These are phyloP conservation scores for Quercus phellos DNA, from an alignment of 331 rosid genomes.

Conservation along the genomic window DNA sequence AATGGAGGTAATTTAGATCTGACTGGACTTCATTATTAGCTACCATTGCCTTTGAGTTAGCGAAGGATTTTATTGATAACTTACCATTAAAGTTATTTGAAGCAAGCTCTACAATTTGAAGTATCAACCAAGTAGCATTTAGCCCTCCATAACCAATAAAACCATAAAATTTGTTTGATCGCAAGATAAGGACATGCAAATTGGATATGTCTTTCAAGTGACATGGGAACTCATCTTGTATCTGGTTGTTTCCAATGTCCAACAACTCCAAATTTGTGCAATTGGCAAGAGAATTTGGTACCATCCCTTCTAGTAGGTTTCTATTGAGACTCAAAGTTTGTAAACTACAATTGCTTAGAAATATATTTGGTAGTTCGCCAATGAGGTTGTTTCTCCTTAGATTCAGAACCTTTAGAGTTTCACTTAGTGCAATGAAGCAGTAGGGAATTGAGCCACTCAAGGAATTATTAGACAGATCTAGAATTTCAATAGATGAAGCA, in stretches of 20 bases:
- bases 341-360: conserved; percentile 15
- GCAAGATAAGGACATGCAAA: too few relatives aligned
- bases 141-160: too few relatives aligned
- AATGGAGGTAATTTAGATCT: too few relatives aligned
- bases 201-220: background rate
- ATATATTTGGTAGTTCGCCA: conserved; percentile 1
- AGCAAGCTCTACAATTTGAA: conserved; percentile 36
- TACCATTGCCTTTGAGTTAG: conserved; percentile 20
- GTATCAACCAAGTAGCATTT: background rate
- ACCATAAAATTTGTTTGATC: too few relatives aligned
- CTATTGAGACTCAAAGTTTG: conserved; percentile 10
- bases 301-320: conserved; percentile 14
- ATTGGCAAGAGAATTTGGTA: conserved; percentile 20
- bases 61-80: background rate
- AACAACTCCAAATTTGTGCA: background rate
- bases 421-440: conserved; percentile 6
- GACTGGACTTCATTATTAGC: background rate
- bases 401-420: background rate
- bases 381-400: conserved; percentile 17
- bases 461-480: conserved; percentile 18
- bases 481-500: background rate
- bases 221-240: background rate
- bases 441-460: conserved; percentile 6
- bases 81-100: conserved; percentile 22
- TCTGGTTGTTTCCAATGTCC: too few relatives aligned